Percentiles rank a stretch among this genome's conserved stretches.
These are phyloP conservation scores for Zygosaccharomyces siamensis DNA, from an alignment of 805 yeast species.

Conservation along the genomic window DNA sequence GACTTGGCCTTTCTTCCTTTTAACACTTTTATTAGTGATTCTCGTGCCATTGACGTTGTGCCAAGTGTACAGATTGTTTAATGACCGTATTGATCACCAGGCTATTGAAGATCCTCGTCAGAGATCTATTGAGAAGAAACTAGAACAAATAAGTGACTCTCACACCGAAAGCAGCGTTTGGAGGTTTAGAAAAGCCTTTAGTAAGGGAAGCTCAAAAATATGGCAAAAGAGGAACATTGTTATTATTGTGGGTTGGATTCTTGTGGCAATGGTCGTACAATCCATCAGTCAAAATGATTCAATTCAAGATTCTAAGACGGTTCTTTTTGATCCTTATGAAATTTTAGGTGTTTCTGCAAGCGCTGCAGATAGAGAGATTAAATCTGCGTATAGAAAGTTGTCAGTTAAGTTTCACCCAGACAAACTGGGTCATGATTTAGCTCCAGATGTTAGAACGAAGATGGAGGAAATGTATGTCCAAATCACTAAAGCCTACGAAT, in stretches of 20 bases:
- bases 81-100: constrained; percentile 13
- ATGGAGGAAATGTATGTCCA: constrained; percentile 74
- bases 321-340: constrained; percentile 82
- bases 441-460: constrained; percentile 49
- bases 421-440: constrained; percentile 61
- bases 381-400: constrained; percentile 76
- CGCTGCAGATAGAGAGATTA: constrained; percentile 72
- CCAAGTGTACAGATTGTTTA: constrained; percentile 27
- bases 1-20: constrained; percentile 87
- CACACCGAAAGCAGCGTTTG: constrained; percentile 21
- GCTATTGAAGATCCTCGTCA: constrained; percentile 6
- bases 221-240: constrained; percentile 18
- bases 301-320: constrained; percentile 40
- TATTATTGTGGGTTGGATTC: constrained; percentile 56
- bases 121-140: constrained; percentile 7
- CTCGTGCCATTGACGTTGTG: constrained; percentile 58
- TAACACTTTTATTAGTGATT: constrained; percentile 64
- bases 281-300: constrained; percentile 41
- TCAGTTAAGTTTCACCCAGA: constrained; percentile 93
- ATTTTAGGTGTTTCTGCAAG: constrained; percentile 67
- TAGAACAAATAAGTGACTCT: constrained; percentile 20
- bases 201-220: constrained; percentile 21
- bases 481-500: constrained; percentile 88
- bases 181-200: constrained; percentile 21
- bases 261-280: constrained; percentile 41